Percentiles rank a stretch among this genome's conserved stretches.
Evolutionary conservation across 225 moss, liverwort and hornwort genomes (phyloP).

Genomic region (Bryum argenteum): DNA sequence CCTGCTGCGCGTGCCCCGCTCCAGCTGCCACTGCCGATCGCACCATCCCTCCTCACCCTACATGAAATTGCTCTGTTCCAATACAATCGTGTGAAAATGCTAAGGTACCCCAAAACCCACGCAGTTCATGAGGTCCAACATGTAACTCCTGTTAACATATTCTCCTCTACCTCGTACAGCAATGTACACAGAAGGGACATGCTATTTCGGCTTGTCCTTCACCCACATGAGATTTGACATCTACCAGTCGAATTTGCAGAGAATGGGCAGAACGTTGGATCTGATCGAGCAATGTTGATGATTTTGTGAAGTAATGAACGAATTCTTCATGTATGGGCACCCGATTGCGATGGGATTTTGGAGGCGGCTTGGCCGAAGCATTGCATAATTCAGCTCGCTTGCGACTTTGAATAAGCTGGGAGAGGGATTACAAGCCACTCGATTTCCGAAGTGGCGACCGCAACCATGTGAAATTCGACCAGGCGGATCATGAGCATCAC

Average conservation of each 20-base stretch:
- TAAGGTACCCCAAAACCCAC: conserved; percentile 6
- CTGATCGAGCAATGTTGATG: background rate
- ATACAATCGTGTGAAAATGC: background rate
- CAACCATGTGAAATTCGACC: conserved; percentile 97
- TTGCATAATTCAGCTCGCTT: conserved; percentile 37
- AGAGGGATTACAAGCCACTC: background rate
- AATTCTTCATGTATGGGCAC: background rate
- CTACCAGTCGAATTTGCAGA: background rate
- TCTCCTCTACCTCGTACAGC: background rate
- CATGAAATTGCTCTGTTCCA: background rate
- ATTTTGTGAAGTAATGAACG: background rate
- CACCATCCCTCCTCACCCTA: conserved; percentile 37
- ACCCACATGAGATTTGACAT: background rate
- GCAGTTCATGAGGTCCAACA: background rate
- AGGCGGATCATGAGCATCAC: conserved; percentile 96
- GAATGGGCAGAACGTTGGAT: background rate
- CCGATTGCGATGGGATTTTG: conserved; percentile 73
- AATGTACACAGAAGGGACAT: background rate
- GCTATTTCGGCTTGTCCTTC: background rate
- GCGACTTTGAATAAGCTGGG: conserved; percentile 27
- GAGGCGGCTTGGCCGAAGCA: conserved; percentile 94
- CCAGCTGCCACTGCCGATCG: conserved; percentile 37
- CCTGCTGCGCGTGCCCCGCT: conserved; percentile 28
- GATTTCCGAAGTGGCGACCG: conserved; percentile 71
- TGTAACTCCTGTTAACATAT: background rate